Conservation (phyloP, 495 filamentous ascomycete genomes). For the Lepraria neglecta region DNA sequence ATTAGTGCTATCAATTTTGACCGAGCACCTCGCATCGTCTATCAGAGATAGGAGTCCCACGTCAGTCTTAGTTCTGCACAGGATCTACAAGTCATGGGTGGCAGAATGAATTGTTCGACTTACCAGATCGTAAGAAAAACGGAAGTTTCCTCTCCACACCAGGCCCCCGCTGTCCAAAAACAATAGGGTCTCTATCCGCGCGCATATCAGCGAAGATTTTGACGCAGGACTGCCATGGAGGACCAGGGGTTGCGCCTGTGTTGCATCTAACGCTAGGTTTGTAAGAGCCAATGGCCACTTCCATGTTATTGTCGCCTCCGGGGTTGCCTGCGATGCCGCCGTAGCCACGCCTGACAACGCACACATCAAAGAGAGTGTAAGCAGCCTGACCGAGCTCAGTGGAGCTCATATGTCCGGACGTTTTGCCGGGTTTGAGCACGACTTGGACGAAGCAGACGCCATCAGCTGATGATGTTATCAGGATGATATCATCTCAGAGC, state of each 20-base stretch:
- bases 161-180: neutral
- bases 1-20: slow-evolving; percentile 3
- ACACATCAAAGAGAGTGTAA: slow-evolving; percentile 3
- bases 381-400: slow-evolving; percentile 2
- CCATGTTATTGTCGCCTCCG: slow-evolving; percentile 8
- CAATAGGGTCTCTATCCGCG: neutral
- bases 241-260: neutral
- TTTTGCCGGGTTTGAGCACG: neutral
- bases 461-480: neutral
- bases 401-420: neutral
- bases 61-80: too few relatives aligned
- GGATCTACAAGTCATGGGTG: too few relatives aligned
- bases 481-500: neutral
- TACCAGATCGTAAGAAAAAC: neutral
- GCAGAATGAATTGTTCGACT: too few relatives aligned
- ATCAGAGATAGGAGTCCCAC: too few relatives aligned
- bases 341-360: slow-evolving; percentile 4
- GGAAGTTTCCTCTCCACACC: neutral
- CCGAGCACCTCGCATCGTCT: neutral
- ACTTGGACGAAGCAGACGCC: slow-evolving; percentile 6
- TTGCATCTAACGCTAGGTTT: slow-evolving; percentile 1
- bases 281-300: neutral
- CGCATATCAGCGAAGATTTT: neutral
- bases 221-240: neutral
- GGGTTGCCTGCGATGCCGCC: slow-evolving; percentile 7